Evolutionary conservation across 768 basidiomycete species (phyloP).

Genomic region (Tephrocybe rancida): DNA sequence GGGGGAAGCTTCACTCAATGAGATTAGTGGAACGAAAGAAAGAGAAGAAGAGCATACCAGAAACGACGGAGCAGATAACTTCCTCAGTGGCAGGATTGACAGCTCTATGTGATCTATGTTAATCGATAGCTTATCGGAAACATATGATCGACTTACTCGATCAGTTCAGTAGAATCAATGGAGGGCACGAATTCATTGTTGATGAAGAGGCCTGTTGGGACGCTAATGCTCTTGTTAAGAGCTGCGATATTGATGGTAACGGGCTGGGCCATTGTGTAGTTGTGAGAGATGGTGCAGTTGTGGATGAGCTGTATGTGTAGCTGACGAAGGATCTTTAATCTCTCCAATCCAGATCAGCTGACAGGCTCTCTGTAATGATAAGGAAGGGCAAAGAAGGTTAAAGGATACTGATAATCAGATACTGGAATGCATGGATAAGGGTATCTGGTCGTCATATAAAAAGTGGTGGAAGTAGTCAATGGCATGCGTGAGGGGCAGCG

Average conservation of each 20-base stretch:
- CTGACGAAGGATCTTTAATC: constrained; percentile 5
- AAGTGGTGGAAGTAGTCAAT: no score
- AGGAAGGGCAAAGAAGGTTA: neutral
- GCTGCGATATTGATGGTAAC: constrained; percentile 42
- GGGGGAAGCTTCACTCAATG: constrained; percentile 47
- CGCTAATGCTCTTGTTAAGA: constrained; percentile 51
- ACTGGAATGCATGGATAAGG: no score
- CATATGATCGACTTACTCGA: constrained; percentile 51
- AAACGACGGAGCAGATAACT: constrained; percentile 65
- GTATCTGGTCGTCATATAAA: no score
- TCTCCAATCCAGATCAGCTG: constrained; percentile 10
- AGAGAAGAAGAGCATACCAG: constrained; percentile 40
- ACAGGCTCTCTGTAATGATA: neutral
- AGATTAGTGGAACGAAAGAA: neutral
- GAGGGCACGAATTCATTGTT: constrained; percentile 88
- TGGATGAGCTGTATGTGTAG: neutral
- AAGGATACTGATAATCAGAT: neutral
- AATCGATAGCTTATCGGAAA: constrained; percentile 23
- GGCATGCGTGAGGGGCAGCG: no score
- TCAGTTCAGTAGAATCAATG: constrained; percentile 62
- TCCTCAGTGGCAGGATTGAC: constrained; percentile 85
- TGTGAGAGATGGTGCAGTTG: neutral
- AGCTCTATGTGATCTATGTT: constrained; percentile 43
- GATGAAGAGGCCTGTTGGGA: constrained; percentile 89
- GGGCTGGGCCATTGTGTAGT: constrained; percentile 45